Evolutionary conservation across 441 rosid genomes (phyloP), one percentile per base, ranked within the genome.

Genomic region (Syzygium syzygioides): DNA sequence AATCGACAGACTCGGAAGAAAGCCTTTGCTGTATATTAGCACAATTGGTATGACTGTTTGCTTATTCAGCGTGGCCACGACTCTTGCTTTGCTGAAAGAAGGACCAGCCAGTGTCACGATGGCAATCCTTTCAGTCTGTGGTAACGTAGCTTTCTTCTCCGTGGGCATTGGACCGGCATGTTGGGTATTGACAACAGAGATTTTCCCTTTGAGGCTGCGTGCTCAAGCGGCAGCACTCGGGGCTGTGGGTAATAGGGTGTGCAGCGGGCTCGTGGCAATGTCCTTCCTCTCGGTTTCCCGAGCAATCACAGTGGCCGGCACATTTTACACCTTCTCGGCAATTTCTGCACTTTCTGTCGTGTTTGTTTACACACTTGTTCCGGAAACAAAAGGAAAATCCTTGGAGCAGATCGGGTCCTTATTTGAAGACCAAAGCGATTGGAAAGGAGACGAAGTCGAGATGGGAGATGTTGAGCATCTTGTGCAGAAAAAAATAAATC

Each of bases 191-290:
- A 96, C 98, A 30, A 93, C 99, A 0, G 99, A 97, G 92, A 97
- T 97, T 79, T 97, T 94, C 90, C 99, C 99, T 37, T 76, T 95
- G 85, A 92, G 94, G 92, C 87, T 95, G 83, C 95, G 99, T 60
- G 99, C 99, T 62, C 99, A 96, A 90, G 98, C 99, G 14, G 92
- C 95, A 1, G 99, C 98, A 1, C 95, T 97, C 30, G 99, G 99
- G 5, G 95, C 96, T 1, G 97, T 96, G 7, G 99, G 98, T 60
- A 97, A 97, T 86, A 93, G 99, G 92, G 93, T 97, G 3, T 91
- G 95, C 92, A 97, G 99, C 30, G 98, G 99, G 85, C 85, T 97
- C n/a, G 93, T 97, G 88, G 95, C 99, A 80, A 97, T 96, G 99
- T 94, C 99, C 30, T 97, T 96, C 92, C 98, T 97, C 55, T 94